A percentile compares a stretch with the other conserved stretches of the same genome.
Evolutionary conservation across 2,329 filamentous ascomycete genomes (phyloP).

Genomic region (Colletotrichum acutatum): DNA sequence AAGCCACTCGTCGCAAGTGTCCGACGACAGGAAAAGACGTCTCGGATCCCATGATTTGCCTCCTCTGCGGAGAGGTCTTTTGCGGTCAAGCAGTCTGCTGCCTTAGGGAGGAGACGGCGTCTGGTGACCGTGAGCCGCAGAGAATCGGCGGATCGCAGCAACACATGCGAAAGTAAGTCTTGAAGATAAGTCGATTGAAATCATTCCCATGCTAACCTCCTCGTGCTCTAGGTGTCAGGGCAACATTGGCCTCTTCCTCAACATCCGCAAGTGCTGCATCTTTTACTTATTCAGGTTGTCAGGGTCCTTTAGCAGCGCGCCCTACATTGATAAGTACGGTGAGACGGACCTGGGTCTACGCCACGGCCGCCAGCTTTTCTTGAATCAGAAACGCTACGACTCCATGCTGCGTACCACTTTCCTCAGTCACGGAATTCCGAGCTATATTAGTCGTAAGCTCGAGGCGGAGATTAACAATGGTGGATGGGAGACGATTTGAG

Average conservation of each 20-base stretch:
- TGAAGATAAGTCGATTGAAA: not conserved
- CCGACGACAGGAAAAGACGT: conserved; percentile 92
- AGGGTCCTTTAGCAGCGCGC: conserved; percentile 87
- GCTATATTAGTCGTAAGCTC: conserved; percentile 87
- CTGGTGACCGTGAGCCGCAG: conserved; percentile 51
- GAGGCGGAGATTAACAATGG: conserved; percentile 98
- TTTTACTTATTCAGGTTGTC: conserved; percentile 85
- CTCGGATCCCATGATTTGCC: conserved; percentile 88
- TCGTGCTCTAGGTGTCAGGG: conserved; percentile 77
- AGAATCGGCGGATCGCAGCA: conserved; percentile 87
- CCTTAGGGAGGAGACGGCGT: conserved; percentile 68
- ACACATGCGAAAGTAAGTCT: conserved; percentile 83
- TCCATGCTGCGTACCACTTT: conserved; percentile 86
- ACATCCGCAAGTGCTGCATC: conserved; percentile 94
- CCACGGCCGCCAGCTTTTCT: conserved; percentile 87
- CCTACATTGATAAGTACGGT: conserved; percentile 95
- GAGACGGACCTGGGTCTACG: conserved; percentile 93
- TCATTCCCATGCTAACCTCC: not conserved
- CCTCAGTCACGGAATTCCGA: conserved; percentile 87
- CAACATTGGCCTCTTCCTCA: conserved; percentile 93
- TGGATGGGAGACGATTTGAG: conserved; percentile 88
- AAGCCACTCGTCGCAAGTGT: conserved; percentile 85
- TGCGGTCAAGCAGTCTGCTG: conserved; percentile 96
- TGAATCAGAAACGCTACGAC: conserved; percentile 96
- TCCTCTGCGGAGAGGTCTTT: conserved; percentile 97